Conservation (phyloP, 1,284 basidiomycete species). For the Cryptococcus sp. region DNA sequence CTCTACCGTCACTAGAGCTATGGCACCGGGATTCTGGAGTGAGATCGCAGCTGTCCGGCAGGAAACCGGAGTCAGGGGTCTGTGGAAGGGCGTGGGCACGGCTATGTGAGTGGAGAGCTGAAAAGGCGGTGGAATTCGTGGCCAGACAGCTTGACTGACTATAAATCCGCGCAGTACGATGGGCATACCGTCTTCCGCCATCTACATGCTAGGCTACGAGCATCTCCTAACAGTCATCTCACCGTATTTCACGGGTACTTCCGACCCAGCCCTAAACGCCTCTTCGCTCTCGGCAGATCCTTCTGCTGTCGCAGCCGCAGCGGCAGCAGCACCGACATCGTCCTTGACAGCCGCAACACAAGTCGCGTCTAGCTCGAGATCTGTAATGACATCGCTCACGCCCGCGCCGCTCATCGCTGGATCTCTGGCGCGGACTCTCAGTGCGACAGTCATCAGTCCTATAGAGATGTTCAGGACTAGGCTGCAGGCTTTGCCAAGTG, state of each 20-base stretch:
- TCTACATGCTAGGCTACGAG: constrained; percentile 97
- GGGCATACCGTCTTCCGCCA: constrained; percentile 87
- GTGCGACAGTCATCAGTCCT: constrained; percentile 81
- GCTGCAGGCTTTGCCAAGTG: constrained; percentile 74
- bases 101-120: constrained; percentile 65
- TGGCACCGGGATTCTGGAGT: constrained; percentile 66
- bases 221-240: constrained; percentile 63
- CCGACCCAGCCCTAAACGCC: constrained; percentile 26
- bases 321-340: no score
- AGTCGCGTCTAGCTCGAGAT: neutral
- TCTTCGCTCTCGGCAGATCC: constrained; percentile 26
- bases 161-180: constrained; percentile 64
- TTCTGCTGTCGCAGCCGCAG: neutral
- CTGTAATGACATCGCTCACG: constrained; percentile 52
- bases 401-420: constrained; percentile 80
- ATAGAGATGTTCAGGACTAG: constrained; percentile 93
- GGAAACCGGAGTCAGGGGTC: constrained; percentile 72
- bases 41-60: constrained; percentile 74
- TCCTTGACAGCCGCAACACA: no score
- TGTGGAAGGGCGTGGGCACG: constrained; percentile 90
- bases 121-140: neutral
- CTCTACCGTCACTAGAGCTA: neutral
- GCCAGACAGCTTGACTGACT: neutral
- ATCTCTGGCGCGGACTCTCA: constrained; percentile 74
- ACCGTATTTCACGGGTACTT: constrained; percentile 36